These are phyloP conservation scores for Phytophthora palmivora DNA, from an alignment of 352 stramenopile species.

Conservation along the genomic window DNA sequence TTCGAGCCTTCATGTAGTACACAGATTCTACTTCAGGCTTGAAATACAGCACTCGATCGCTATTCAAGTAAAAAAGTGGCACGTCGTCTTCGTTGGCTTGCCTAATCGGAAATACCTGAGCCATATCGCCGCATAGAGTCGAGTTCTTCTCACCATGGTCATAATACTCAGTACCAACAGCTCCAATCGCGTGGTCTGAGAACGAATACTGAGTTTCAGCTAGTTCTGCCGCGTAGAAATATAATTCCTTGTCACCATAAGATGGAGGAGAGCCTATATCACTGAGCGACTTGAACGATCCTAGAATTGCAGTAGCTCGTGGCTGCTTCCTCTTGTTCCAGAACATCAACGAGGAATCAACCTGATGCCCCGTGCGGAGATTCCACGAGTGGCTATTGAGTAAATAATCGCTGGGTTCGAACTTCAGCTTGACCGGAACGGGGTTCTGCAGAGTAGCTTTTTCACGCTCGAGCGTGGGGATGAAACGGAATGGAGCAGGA, in stretches of 20 bases:
- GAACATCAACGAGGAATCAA: conserved; percentile 62
- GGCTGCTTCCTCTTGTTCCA: conserved; percentile 60
- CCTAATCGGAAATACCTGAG: conserved; percentile 32
- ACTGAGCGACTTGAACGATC: conserved; percentile 41
- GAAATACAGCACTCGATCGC: conserved; percentile 53
- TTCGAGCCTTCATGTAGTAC: conserved; percentile 50
- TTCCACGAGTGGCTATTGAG: conserved; percentile 57
- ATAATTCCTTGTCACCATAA: conserved; percentile 63
- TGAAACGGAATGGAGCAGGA: conserved; percentile 32
- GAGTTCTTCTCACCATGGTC: conserved; percentile 34
- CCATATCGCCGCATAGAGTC: conserved; percentile 34
- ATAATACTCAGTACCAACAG: conserved; percentile 26
- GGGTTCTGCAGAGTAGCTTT: conserved; percentile 31
- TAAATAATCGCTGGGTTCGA: conserved; percentile 43
- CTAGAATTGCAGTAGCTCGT: conserved; percentile 55
- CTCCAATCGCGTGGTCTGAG: conserved; percentile 45
- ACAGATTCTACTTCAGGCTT: conserved; percentile 39
- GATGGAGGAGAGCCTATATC: conserved; percentile 36
- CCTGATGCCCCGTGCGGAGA: conserved; percentile 51
- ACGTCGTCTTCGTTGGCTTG: conserved; percentile 20
- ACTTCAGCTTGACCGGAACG: conserved; percentile 24
- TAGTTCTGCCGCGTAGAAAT: conserved; percentile 60
- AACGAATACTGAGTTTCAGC: conserved; percentile 57
- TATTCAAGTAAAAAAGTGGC: conserved; percentile 61
- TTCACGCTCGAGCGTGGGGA: conserved; percentile 31